Conservation (phyloP, 768 basidiomycete species). For the Phaffia australis region DNA sequence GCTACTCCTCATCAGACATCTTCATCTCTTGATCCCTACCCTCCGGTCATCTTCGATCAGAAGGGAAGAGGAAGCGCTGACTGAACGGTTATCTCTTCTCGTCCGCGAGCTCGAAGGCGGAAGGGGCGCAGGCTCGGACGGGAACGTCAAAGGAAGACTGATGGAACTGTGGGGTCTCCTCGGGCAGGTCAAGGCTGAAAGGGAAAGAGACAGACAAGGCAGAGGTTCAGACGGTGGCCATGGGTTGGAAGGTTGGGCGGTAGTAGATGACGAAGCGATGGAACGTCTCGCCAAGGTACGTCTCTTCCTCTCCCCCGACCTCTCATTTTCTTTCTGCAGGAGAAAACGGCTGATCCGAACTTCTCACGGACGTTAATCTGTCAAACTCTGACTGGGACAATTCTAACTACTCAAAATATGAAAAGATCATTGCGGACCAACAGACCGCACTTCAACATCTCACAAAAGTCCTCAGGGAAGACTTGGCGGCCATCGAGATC, state of each 20-base stretch:
- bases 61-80: slow-evolving; percentile 32
- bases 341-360: too few relatives aligned
- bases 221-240: slow-evolving; percentile 10
- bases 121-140: slow-evolving; percentile 18
- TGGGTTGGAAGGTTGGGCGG: slow-evolving; percentile 28
- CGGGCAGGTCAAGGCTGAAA: slow-evolving; percentile 31
- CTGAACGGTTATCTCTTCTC: slow-evolving; percentile 29
- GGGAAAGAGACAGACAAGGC: slow-evolving; percentile 25
- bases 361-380: too few relatives aligned
- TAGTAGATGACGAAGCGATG: slow-evolving; percentile 29
- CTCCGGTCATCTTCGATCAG: slow-evolving; percentile 32
- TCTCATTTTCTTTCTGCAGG: background rate
- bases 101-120: slow-evolving; percentile 33
- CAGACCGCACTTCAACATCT: slow-evolving; percentile 22
- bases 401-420: background rate
- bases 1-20: slow-evolving; percentile 32
- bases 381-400: too few relatives aligned
- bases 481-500: slow-evolving; percentile 20
- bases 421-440: slow-evolving; percentile 24
- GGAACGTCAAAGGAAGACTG: slow-evolving; percentile 31
- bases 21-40: slow-evolving; percentile 33
- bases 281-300: slow-evolving; percentile 32
- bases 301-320: background rate
- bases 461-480: slow-evolving; percentile 24
- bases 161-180: slow-evolving; percentile 36